phyloP scores from a whole-genome alignment of 345 rosid species.

The Moricandia moricandioides region DNA sequence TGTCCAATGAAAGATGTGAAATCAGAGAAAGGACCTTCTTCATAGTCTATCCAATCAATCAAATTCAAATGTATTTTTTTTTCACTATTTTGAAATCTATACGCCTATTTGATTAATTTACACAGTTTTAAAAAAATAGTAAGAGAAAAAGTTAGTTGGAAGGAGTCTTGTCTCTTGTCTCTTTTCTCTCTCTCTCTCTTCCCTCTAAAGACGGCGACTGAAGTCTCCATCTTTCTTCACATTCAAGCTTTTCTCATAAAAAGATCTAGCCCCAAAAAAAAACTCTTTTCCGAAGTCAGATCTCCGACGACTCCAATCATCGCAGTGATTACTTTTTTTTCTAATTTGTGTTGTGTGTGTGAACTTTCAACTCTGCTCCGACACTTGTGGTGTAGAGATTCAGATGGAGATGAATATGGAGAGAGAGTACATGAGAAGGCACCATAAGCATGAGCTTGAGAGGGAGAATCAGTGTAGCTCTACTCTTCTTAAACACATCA shows the following conservation, averaged over 20 bases:
- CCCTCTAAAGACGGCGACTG: slow-evolving; percentile 37
- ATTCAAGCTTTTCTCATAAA: background rate
- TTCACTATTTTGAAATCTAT: too few species aligned
- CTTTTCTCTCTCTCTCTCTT: slow-evolving; percentile 18
- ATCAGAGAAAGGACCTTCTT: background rate
- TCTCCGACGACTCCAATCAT: slow-evolving; percentile 14
- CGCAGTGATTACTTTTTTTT: background rate
- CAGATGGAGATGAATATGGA: slow-evolving; percentile 37
- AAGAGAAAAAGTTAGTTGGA: slow-evolving; percentile 29
- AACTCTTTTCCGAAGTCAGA: slow-evolving; percentile 16
- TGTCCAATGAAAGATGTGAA: slow-evolving; percentile 24
- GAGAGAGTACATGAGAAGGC: slow-evolving; percentile 56
- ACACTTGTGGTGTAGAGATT: background rate
- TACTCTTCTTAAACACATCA: slow-evolving; percentile 75
- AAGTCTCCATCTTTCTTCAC: slow-evolving; percentile 1
- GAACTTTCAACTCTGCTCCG: background rate
- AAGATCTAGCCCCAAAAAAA: background rate
- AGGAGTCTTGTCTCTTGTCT: slow-evolving; percentile 12
- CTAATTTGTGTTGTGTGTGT: background rate
- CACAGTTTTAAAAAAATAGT: background rate
- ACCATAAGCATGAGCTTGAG: slow-evolving; percentile 57
- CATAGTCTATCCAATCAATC: slow-evolving; percentile 17
- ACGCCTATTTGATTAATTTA: background rate
- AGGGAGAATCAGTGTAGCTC: slow-evolving; percentile 76
- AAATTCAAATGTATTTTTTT: too few species aligned